These are phyloP conservation scores for Nyctanthes arbortristis DNA, from an alignment of 257 asterid species.

Conservation along the genomic window DNA sequence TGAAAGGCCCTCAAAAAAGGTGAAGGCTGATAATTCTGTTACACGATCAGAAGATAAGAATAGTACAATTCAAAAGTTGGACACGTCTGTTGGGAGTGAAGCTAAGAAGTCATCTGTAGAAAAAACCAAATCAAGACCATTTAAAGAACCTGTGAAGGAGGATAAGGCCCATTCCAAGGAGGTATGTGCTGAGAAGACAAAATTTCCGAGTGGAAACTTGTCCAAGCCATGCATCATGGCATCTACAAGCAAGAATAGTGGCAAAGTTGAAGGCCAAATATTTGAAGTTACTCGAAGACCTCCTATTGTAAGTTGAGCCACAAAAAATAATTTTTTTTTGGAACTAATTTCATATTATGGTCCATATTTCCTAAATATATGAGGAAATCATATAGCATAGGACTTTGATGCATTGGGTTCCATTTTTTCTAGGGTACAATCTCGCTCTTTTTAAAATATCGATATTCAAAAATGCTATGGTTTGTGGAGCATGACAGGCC, in stretches of 20 bases:
- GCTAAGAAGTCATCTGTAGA: conserved; percentile 14
- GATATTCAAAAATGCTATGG: no score
- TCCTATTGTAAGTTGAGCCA: conserved; percentile 63
- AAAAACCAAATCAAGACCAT: conserved; percentile 24
- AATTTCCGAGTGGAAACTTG: conserved; percentile 27
- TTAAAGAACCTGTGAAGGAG: not conserved
- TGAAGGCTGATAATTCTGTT: conserved; percentile 28
- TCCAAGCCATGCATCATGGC: conserved; percentile 13
- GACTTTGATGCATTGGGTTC: not conserved
- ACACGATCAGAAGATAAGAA: conserved; percentile 20
- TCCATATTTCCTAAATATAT: not conserved
- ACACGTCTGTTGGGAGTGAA: conserved; percentile 21
- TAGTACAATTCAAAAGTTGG: conserved; percentile 19
- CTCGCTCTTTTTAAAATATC: no score
- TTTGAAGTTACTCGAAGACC: conserved; percentile 70
- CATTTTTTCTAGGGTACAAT: no score
- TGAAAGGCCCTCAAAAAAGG: conserved; percentile 42
- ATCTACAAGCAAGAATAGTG: conserved; percentile 23
- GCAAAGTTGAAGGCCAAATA: conserved; percentile 35
- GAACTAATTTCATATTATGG: not conserved
- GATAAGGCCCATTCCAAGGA: conserved; percentile 29
- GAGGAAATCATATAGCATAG: not conserved
- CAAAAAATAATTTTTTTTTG: not conserved
- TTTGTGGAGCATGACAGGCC: no score
- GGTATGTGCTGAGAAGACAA: conserved; percentile 23